Evolutionary conservation across 2,329 filamentous ascomycete genomes (phyloP).

Genomic region (Calonectria crousiana): DNA sequence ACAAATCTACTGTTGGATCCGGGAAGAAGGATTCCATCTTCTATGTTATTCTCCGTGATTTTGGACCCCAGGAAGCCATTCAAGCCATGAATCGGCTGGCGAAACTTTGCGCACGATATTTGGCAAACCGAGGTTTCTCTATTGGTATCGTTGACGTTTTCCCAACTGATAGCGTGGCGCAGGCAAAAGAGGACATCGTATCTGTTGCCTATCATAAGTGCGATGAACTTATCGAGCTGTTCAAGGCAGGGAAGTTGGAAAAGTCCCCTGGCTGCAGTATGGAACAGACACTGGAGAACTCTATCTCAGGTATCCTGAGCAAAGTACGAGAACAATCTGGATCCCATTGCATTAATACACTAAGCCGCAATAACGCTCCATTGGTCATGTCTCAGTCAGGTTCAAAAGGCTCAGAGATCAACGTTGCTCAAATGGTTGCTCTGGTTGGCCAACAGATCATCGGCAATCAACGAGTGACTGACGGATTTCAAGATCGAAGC

Average conservation of each 20-base stretch:
- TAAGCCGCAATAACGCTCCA: conserved; percentile 92
- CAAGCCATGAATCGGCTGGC: conserved; percentile 94
- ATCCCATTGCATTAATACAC: conserved; percentile 87
- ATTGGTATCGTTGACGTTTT: conserved; percentile 97
- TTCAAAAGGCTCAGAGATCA: conserved; percentile 97
- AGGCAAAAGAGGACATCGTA: conserved; percentile 82
- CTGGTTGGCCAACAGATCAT: conserved; percentile 99
- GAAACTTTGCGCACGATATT: conserved; percentile 87
- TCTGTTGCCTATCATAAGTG: conserved; percentile 82
- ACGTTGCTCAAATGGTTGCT: conserved; percentile 99
- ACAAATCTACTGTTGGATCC: conserved; percentile 96
- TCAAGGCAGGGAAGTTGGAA: conserved; percentile 82
- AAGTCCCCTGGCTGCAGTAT: conserved; percentile 91
- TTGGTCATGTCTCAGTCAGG: conserved; percentile 97
- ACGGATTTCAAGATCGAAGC: conserved; percentile 96
- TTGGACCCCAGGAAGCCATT: conserved; percentile 88
- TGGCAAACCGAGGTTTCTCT: conserved; percentile 93
- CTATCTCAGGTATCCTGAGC: conserved; percentile 90
- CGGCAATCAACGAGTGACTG: conserved; percentile 88
- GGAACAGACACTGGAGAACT: conserved; percentile 91
- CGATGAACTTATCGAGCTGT: conserved; percentile 83
- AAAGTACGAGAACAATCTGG: conserved; percentile 93
- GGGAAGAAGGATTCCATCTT: conserved; percentile 99
- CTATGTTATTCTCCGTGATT: conserved; percentile 96
- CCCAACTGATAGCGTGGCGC: conserved; percentile 77